Base-by-base conservation (phyloP, 73 alveolate genomes). In the Paramecium sonneborni region DNA sequence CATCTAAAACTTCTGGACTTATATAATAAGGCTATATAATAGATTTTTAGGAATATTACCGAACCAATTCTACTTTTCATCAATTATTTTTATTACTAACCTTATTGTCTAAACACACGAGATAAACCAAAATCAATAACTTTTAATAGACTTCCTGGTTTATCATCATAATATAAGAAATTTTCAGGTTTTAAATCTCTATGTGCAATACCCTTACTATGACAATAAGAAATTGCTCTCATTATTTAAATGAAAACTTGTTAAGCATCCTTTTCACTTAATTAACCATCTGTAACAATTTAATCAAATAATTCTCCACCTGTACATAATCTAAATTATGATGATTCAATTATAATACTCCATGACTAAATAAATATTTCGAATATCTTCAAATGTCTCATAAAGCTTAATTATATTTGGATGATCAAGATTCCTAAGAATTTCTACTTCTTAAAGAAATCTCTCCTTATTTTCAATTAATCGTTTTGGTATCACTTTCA, bases 301-400 rank as follows among this genome's bases (percentile, higher is more conserved):
- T 95, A 86, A 86, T 94, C 96, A 28, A 95, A 90, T 35, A 96
- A 92, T 38, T 96, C 97, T 6, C 98, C 98, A 2, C 98, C 98
- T 38, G 94, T 86, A 62, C 97, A 92, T 62, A 55, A 68, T 89
- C 55, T 41, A 43, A 30, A 10, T 39, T n/a, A n/a, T n/a, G n/a
- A 24, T 14, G 28, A 5, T 15, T n/a, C 2, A 12, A 85, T 57
- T n/a, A 14, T 5, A 4, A 18, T 70, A 38, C 85, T 96, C 99
- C 62, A 95, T 92, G 20, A 96, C 96, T 30, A 96, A 48, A 90
- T 94, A 96, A 15, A 94, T 95, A 70, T 94, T 43, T 21, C 95
- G 35, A 35, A 52, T 37, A 68, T 93, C 96, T 38, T 93, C 85
- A 85, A 39, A 93, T 72, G 90, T 85, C 85, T 95, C 98, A 48